These are phyloP conservation scores for Saccharata proteae DNA, from an alignment of 2,329 filamentous ascomycete genomes.

Conservation along the genomic window DNA sequence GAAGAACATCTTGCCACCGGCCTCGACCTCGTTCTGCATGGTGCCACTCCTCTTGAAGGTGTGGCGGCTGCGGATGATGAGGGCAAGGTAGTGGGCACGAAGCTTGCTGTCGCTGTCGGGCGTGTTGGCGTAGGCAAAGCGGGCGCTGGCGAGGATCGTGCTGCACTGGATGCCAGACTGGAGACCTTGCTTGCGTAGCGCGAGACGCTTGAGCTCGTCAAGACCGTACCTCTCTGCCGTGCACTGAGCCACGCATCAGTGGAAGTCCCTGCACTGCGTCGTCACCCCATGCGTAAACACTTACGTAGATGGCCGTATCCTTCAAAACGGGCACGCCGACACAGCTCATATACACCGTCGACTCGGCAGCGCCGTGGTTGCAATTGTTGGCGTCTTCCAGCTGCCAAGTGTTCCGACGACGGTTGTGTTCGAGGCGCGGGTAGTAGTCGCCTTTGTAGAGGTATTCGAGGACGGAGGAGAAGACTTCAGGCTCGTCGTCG, in stretches of 20 bases:
- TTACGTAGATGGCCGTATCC: conserved; percentile 73
- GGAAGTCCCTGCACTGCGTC: not conserved
- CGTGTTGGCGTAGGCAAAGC: conserved; percentile 80
- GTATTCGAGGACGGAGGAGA: conserved; percentile 81
- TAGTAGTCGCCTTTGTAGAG: conserved; percentile 93
- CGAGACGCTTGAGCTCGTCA: conserved; percentile 71
- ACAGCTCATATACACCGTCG: conserved; percentile 51
- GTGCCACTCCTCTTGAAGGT: conserved; percentile 91
- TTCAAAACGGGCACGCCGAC: conserved; percentile 51
- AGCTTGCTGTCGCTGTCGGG: conserved; percentile 85
- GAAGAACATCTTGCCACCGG: conserved; percentile 79
- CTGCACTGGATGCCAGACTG: conserved; percentile 73
- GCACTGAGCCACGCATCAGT: conserved; percentile 36
- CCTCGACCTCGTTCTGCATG: conserved; percentile 91
- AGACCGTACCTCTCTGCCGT: conserved; percentile 74
- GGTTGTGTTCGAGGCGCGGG: conserved; percentile 70
- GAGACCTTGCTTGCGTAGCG: conserved; percentile 79
- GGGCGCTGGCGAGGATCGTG: conserved; percentile 77
- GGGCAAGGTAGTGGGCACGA: conserved; percentile 77
- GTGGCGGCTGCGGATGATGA: conserved; percentile 76
- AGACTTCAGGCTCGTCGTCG: conserved; percentile 79
- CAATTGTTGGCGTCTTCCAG: conserved; percentile 49
- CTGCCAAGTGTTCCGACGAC: conserved; percentile 67
- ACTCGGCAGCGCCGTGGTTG: conserved; percentile 24
- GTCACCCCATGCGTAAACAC: conserved; percentile 12